Evolutionary conservation across 305 asterid genomes (phyloP).

Genomic region (Fraxinus baroniana): DNA sequence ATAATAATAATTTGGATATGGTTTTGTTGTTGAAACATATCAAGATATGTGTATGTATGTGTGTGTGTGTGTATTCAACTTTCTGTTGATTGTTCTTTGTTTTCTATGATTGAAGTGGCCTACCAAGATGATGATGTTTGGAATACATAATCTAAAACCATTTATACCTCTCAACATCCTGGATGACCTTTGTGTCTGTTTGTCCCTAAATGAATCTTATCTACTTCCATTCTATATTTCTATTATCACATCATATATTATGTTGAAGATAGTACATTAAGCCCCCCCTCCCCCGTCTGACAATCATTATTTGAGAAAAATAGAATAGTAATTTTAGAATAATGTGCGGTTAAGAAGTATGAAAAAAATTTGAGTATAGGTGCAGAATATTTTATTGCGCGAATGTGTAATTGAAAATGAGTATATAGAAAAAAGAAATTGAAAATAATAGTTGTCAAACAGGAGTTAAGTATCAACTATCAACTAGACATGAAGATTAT

Average conservation of each 20-base stretch:
- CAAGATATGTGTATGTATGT: background rate
- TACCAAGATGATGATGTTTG: constrained; percentile 27
- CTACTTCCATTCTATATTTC: background rate
- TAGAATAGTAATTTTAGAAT: no score
- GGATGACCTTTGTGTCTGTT: background rate
- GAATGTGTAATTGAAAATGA: no score
- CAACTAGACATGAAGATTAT: no score
- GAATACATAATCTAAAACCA: constrained; percentile 1
- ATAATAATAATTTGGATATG: background rate
- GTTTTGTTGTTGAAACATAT: background rate
- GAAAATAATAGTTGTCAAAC: no score
- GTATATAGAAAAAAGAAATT: no score
- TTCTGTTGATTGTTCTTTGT: constrained; percentile 1
- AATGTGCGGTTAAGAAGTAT: no score
- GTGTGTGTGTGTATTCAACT: background rate
- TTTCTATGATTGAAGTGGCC: constrained; percentile 19
- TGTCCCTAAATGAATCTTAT: constrained; percentile 22
- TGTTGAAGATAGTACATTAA: background rate
- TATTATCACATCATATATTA: background rate
- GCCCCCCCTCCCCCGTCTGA: no score
- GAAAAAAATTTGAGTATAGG: no score
- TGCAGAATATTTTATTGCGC: no score
- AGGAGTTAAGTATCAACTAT: no score
- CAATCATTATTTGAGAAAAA: no score
- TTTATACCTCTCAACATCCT: constrained; percentile 26